Conservation (phyloP, 2,329 filamentous ascomycete genomes). For the Verticillium nubilum region DNA sequence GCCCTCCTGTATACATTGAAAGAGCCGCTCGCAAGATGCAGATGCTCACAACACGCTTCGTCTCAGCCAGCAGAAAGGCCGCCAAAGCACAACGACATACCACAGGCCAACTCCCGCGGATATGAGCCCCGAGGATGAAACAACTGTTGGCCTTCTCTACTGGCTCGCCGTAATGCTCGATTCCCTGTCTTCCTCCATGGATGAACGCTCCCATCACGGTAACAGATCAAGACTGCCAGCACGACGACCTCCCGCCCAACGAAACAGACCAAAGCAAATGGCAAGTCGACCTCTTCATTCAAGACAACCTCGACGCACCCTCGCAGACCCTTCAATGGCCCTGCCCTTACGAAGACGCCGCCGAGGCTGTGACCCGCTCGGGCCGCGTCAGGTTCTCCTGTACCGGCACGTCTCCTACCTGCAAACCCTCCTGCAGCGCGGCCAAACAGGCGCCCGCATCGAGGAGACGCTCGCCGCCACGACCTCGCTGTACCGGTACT, state of each 20-base stretch:
- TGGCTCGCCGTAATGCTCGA: conserved; percentile 58
- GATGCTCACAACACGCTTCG: conserved; percentile 27
- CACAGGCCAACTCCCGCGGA: conserved; percentile 1
- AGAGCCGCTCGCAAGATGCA: conserved; percentile 32
- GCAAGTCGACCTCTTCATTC: conserved; percentile 29
- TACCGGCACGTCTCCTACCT: conserved; percentile 52
- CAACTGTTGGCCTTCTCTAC: conserved; percentile 48
- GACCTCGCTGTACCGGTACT: conserved; percentile 47
- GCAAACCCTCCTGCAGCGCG: conserved; percentile 42
- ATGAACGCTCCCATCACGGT: conserved; percentile 29
- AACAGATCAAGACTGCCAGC: conserved; percentile 33
- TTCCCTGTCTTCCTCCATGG: conserved; percentile 49
- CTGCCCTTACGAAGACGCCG: conserved; percentile 46
- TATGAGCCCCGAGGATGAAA: conserved; percentile 18
- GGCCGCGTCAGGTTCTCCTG: conserved; percentile 52
- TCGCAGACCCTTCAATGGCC: conserved; percentile 38
- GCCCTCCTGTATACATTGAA: conserved; percentile 28
- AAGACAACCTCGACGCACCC: conserved; percentile 21
- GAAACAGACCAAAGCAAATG: conserved; percentile 12
- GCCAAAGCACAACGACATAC: neutral
- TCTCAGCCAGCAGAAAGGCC: conserved; percentile 10
- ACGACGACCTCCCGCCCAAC: conserved; percentile 19
- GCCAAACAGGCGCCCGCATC: conserved; percentile 27
- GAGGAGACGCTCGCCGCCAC: conserved; percentile 43
- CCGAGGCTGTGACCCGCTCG: conserved; percentile 42